Conservation (phyloP, 1,284 basidiomycete genomes). For the Mycena citricolor region DNA sequence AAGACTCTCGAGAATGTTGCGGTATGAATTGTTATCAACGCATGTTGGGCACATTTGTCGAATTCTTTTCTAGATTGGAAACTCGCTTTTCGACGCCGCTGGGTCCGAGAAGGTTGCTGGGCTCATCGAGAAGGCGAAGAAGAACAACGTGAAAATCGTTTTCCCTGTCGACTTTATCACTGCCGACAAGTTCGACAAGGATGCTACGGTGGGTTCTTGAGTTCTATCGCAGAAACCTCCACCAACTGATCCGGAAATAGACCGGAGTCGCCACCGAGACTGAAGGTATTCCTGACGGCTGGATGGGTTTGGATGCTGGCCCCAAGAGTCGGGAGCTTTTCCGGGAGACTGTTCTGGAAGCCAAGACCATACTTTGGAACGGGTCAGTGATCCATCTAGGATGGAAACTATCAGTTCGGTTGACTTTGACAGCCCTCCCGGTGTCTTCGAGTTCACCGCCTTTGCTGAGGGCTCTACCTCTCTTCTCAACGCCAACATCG, state of each 20-base stretch:
- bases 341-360: conserved; percentile 76
- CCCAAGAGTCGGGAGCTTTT: conserved; percentile 82
- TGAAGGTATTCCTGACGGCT: conserved; percentile 88
- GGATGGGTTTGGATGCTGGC: conserved; percentile 94
- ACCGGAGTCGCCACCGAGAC: conserved; percentile 76
- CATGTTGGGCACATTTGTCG: conserved; percentile 9
- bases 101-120: conserved; percentile 86
- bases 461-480: conserved; percentile 87
- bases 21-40: conserved; percentile 42
- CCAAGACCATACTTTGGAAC: conserved; percentile 99
- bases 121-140: conserved; percentile 91
- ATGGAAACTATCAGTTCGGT: too few relatives aligned
- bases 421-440: conserved; percentile 67
- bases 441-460: conserved; percentile 95
- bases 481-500: conserved; percentile 85
- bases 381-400: conserved; percentile 54
- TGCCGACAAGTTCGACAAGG: conserved; percentile 93
- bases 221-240: not conserved
- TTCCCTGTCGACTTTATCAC: conserved; percentile 96
- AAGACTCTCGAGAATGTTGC: conserved; percentile 85
- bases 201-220: conserved; percentile 64
- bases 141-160: conserved; percentile 91
- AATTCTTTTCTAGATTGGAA: conserved; percentile 71
- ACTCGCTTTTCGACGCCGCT: conserved; percentile 91
- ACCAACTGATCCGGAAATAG: conserved; percentile 35